phyloP scores from a whole-genome alignment of 2,329 filamentous ascomycete genomes.

The Calonectria naviculata region DNA sequence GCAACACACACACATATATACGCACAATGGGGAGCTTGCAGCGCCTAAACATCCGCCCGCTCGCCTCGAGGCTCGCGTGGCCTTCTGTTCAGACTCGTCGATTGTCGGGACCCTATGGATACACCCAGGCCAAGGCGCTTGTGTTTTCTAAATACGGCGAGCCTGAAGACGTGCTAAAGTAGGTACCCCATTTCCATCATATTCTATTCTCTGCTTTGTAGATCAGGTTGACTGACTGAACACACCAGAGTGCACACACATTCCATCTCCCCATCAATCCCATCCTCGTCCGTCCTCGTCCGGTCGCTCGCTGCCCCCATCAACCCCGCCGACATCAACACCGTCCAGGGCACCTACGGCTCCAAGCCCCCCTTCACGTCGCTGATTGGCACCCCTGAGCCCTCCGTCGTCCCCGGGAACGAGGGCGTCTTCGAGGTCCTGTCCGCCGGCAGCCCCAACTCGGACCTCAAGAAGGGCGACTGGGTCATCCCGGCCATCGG shows the following conservation, averaged over 20 bases:
- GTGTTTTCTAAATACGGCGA: constrained; percentile 81
- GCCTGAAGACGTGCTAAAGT: constrained; percentile 76
- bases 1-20: no score
- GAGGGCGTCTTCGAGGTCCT: constrained; percentile 96
- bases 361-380: constrained; percentile 82
- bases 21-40: constrained; percentile 37
- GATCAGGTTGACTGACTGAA: background rate
- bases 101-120: constrained; percentile 75
- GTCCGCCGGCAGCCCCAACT: constrained; percentile 68
- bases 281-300: constrained; percentile 74
- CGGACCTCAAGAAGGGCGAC: constrained; percentile 76
- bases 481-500: constrained; percentile 92
- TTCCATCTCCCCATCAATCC: constrained; percentile 81
- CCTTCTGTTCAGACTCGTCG: constrained; percentile 45
- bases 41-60: constrained; percentile 34
- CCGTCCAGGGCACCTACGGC: constrained; percentile 96
- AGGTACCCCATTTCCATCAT: no score
- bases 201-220: background rate
- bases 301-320: constrained; percentile 91
- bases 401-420: constrained; percentile 85
- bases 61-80: constrained; percentile 34
- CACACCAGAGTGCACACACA: constrained; percentile 74
- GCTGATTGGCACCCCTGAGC: constrained; percentile 79
- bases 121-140: constrained; percentile 86
- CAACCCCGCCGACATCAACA: constrained; percentile 98